These are phyloP conservation scores for Croton laevigatus DNA, from an alignment of 441 rosid species.

Conservation along the genomic window DNA sequence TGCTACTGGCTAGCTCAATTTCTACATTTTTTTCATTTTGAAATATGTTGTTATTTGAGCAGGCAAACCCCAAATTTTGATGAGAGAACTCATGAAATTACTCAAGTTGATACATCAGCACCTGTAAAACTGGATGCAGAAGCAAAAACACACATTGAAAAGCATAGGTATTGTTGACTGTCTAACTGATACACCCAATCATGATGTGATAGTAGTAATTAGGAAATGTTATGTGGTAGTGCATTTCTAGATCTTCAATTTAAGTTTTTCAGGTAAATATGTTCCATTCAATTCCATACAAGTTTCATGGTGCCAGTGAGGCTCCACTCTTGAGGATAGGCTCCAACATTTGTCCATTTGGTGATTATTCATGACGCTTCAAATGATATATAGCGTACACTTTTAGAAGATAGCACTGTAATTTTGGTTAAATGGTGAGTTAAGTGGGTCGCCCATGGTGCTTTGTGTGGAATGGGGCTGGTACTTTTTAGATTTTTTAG, in stretches of 20 bases:
- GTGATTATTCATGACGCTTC: background rate
- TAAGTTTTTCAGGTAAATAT: background rate
- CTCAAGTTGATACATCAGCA: constrained; percentile 35
- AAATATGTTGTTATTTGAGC: constrained; percentile 19
- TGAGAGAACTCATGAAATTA: constrained; percentile 33
- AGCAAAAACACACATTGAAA: constrained; percentile 60
- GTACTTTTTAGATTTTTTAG: background rate
- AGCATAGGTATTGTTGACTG: constrained; percentile 47
- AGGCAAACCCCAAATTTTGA: constrained; percentile 39
- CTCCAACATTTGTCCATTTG: background rate
- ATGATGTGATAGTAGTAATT: background rate
- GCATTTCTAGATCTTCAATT: background rate
- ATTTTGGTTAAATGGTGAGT: background rate
- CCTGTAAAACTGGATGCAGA: constrained; percentile 57
- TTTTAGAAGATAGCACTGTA: background rate
- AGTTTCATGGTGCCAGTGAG: background rate
- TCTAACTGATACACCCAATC: background rate
- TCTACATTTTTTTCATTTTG: background rate
- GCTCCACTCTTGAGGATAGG: background rate
- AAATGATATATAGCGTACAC: background rate
- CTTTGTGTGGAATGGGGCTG: background rate
- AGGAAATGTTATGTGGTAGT: background rate
- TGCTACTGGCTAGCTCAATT: background rate
- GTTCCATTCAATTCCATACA: background rate
- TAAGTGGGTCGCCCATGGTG: too few relatives aligned